Evolutionary conservation across 2,329 filamentous ascomycete species (phyloP).

Genomic region (Lecanicillium sp.): DNA sequence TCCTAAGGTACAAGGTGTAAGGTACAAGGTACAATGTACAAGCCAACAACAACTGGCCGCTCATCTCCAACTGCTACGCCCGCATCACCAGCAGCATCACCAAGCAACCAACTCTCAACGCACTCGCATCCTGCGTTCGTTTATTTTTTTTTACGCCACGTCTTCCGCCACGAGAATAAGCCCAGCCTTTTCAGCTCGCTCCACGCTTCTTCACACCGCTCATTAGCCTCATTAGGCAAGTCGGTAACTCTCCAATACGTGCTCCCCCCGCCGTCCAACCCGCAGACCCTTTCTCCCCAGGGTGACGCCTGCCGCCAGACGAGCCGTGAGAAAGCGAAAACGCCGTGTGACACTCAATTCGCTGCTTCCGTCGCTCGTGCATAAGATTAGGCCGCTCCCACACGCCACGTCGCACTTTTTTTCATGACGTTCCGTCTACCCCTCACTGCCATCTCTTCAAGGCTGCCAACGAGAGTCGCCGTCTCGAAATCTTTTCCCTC

Average conservation of each 20-base stretch:
- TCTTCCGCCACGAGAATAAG: background rate
- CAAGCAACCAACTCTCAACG: background rate
- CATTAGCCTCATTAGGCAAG: slow-evolving; percentile 12
- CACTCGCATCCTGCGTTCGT: background rate
- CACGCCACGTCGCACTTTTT: slow-evolving; percentile 16
- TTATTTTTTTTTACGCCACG: slow-evolving; percentile 1
- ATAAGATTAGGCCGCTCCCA: slow-evolving; percentile 17
- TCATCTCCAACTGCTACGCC: no score
- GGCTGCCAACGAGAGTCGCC: slow-evolving; percentile 24
- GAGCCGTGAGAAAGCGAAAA: slow-evolving; percentile 10
- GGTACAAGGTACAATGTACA: background rate
- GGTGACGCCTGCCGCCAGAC: slow-evolving; percentile 7
- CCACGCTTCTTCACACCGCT: background rate
- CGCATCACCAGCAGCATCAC: no score
- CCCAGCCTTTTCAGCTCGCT: no score
- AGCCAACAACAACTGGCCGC: background rate
- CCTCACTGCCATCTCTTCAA: slow-evolving; percentile 30
- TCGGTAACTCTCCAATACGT: background rate
- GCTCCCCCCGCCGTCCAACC: slow-evolving; percentile 3
- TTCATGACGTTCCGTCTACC: slow-evolving; percentile 30
- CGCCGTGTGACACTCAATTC: background rate
- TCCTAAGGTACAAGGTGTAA: background rate
- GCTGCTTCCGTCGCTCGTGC: background rate
- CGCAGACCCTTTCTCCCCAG: background rate
- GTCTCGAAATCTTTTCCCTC: slow-evolving; percentile 1